A percentile compares a stretch with the other conserved stretches of the same genome.
These are phyloP conservation scores for Blastomyces parvus DNA, from an alignment of 2,329 filamentous ascomycete genomes.

Conservation along the genomic window DNA sequence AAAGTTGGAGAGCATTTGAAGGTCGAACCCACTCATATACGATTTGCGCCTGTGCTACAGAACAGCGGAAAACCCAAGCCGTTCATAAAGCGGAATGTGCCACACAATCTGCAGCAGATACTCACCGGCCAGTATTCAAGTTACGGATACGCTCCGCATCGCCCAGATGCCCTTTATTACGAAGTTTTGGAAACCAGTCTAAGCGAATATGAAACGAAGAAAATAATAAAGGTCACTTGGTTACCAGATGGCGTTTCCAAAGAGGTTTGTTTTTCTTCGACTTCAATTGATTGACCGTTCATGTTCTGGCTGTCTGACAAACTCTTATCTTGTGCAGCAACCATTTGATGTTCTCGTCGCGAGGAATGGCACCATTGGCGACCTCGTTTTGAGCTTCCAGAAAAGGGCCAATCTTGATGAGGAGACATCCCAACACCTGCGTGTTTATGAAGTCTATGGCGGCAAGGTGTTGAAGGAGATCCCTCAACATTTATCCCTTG, in stretches of 20 bases:
- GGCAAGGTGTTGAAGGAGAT: constrained; percentile 79
- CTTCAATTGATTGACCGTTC: neutral
- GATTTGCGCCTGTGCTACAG: constrained; percentile 78
- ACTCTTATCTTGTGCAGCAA: constrained; percentile 45
- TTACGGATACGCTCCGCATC: constrained; percentile 61
- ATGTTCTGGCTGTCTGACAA: constrained; percentile 11
- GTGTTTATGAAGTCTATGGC: constrained; percentile 72
- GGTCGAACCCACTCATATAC: constrained; percentile 74
- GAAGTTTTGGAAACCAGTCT: constrained; percentile 92
- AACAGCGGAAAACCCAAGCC: constrained; percentile 67
- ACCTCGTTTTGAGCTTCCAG: constrained; percentile 64
- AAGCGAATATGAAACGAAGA: constrained; percentile 87
- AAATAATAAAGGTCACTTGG: constrained; percentile 71
- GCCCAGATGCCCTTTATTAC: constrained; percentile 73
- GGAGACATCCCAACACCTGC: constrained; percentile 62
- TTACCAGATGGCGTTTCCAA: constrained; percentile 85
- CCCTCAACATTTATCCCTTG: constrained; percentile 58
- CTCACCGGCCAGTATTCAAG: constrained; percentile 64
- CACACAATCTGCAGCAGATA: constrained; percentile 67
- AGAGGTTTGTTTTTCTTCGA: constrained; percentile 50
- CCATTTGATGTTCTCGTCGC: constrained; percentile 72
- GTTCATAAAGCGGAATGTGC: constrained; percentile 62
- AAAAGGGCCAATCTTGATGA: constrained; percentile 73
- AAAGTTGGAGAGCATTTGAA: constrained; percentile 71
- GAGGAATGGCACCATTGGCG: constrained; percentile 71